Percentiles rank a stretch among this genome's conserved stretches.
These are phyloP conservation scores for Globisporangium alternatum DNA, from an alignment of 352 stramenopile genomes.

Conservation along the genomic window DNA sequence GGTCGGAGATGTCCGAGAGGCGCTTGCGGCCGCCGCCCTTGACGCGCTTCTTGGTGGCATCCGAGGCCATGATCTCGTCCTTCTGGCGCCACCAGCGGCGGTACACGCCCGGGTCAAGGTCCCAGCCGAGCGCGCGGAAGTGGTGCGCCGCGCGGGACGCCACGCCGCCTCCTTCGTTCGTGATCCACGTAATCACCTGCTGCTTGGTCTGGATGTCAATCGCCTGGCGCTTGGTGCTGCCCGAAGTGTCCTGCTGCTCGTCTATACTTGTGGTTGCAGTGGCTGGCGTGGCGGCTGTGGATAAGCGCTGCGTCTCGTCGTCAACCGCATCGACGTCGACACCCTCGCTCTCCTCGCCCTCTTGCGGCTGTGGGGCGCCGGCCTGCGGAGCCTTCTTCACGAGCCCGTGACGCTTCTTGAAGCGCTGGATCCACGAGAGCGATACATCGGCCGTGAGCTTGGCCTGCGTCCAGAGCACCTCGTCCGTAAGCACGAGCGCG, in stretches of 20 bases:
- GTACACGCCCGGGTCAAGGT: constrained; percentile 7
- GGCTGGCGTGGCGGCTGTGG: not conserved
- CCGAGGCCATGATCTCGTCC: constrained; percentile 11
- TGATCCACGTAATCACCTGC: constrained; percentile 13
- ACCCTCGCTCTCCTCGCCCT: not conserved
- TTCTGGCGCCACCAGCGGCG: constrained; percentile 15
- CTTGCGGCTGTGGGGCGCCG: not conserved
- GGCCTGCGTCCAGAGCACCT: constrained; percentile 12
- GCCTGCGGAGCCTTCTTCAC: not conserved
- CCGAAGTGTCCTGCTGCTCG: not conserved
- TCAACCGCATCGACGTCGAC: not conserved
- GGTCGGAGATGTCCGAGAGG: constrained; percentile 8
- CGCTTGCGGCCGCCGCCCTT: constrained; percentile 13
- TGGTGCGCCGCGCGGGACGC: constrained; percentile 12
- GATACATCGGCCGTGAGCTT: constrained; percentile 11
- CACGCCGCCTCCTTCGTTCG: constrained; percentile 13
- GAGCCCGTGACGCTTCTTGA: constrained; percentile 15
- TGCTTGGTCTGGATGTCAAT: constrained; percentile 17
- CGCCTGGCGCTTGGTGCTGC: constrained; percentile 7
- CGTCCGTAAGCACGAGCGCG: constrained; percentile 9
- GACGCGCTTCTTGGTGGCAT: constrained; percentile 13
- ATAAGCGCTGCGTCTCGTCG: not conserved
- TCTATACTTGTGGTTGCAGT: not conserved
- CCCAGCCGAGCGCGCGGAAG: constrained; percentile 12
- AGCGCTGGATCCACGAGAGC: constrained; percentile 14